phyloP scores from a whole-genome alignment of 331 rosid genomes.

The Acacia concinna region DNA sequence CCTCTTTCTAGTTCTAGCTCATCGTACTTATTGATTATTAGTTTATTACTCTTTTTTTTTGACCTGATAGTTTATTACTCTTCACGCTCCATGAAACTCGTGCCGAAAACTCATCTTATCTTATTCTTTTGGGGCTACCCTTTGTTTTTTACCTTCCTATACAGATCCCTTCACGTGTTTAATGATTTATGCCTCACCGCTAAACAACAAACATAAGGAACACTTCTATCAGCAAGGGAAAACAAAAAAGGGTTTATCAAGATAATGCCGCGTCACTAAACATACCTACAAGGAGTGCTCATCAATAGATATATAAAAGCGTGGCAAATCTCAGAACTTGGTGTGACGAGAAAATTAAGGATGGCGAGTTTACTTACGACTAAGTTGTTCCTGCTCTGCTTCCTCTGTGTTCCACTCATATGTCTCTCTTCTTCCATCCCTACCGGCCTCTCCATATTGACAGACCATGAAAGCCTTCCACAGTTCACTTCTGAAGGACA shows the following conservation, averaged over 20 bases:
- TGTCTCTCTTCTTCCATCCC: constrained; percentile 23
- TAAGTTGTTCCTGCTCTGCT: constrained; percentile 1
- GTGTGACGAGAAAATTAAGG: background rate
- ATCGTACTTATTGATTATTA: background rate
- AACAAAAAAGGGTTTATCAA: background rate
- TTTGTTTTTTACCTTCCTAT: background rate
- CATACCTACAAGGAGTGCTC: background rate
- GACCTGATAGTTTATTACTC: too few relatives aligned
- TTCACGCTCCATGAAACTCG: too few relatives aligned
- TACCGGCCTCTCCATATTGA: constrained; percentile 7
- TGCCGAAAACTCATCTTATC: background rate
- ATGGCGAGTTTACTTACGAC: background rate
- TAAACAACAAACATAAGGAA: background rate
- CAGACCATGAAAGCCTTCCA: background rate
- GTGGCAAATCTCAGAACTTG: background rate
- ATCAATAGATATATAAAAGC: background rate
- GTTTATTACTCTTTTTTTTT: too few relatives aligned
- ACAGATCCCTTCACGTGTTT: background rate
- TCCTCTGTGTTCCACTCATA: constrained; percentile 1
- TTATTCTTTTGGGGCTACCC: background rate
- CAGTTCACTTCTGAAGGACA: constrained; percentile 12
- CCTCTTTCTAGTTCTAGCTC: background rate
- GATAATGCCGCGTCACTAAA: background rate
- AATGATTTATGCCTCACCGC: background rate
- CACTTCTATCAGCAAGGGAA: background rate